Base-by-base conservation (phyloP, 495 filamentous ascomycete species). In the Staphylotrichum longicolle region DNA sequence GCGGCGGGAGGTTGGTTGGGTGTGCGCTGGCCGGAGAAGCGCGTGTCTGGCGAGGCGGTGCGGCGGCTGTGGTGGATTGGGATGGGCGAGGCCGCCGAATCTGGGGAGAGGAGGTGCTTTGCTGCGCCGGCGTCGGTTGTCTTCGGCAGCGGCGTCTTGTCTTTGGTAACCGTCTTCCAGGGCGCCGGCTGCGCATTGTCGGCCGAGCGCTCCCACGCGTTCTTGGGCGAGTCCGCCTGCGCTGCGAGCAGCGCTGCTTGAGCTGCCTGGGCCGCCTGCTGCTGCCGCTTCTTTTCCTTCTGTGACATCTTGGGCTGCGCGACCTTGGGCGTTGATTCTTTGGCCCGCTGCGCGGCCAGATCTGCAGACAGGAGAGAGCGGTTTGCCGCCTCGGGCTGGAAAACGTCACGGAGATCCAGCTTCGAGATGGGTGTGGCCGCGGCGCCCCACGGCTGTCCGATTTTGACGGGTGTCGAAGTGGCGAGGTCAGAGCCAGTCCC, bases 261-360 rank as follows among this genome's bases (percentile, higher is more conserved):
- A 7, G 68, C 66, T 37, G 78, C 74, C 32, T 73, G 68, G 51
- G 77, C 78, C 66, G 83, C 75, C 47, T 85, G 75, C 67, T 87
- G 83, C 63, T 90, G 86, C 64, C 91, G 85, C 75, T 96, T 96
- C 10, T 91, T 85, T 68, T 96, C 93, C 68, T 91, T 93, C 64
- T 98, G 94, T 1, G 91, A 94, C 46, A 95, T 64, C 64, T 85
- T 96, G 72, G 70, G 75, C 49, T 60, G 76, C 2, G 73, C 52
- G 27, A 61, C 35, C 66, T 75, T 78, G 7, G 61, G 63, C 7
- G 61, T 56, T 10, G 66, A 50, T 3, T 81, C 78, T 53, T 75
- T 78, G 7, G 62, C 64, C 53, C 62, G 78, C 59, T 81, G 76
- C 41, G 71, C 85, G 63, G 84, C 82, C 54, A 96, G 80, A 0